phyloP scores from a whole-genome alignment of 805 yeast genomes.

The Cyberlindnera galapagoensis region DNA sequence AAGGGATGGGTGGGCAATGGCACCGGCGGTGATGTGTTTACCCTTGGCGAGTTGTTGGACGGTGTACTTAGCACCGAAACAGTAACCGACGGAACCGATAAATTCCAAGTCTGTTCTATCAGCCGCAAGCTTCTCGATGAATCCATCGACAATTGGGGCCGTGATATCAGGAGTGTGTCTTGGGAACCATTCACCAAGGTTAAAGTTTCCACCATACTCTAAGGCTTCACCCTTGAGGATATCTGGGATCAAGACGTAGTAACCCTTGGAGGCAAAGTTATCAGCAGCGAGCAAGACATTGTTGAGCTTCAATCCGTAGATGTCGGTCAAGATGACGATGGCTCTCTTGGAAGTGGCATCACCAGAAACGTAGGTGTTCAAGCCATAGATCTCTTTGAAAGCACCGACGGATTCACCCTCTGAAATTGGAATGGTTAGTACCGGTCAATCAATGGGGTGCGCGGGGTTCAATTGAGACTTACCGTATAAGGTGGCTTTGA shows the following conservation, averaged over 20 bases:
- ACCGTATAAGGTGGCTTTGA: constrained; percentile 15
- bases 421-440: constrained; percentile 12
- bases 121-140: constrained; percentile 35
- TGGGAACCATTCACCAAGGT: constrained; percentile 40
- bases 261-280: constrained; percentile 53
- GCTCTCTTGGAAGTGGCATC: constrained; percentile 33
- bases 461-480: constrained; percentile 29
- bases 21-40: constrained; percentile 47
- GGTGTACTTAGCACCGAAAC: constrained; percentile 76
- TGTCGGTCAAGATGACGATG: constrained; percentile 62
- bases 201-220: constrained; percentile 24
- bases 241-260: constrained; percentile 71
- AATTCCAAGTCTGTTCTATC: constrained; percentile 31
- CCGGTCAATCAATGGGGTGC: too few relatives aligned
- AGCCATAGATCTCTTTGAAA: constrained; percentile 34
- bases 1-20: constrained; percentile 81
- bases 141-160: constrained; percentile 41
- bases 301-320: constrained; percentile 53
- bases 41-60: constrained; percentile 42
- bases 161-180: constrained; percentile 47
- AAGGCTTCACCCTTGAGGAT: constrained; percentile 47
- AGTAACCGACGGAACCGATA: constrained; percentile 65
- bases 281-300: constrained; percentile 64
- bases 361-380: constrained; percentile 44
- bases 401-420: constrained; percentile 45